Conservation (phyloP, 495 filamentous ascomycete genomes). For the Astrocystis sublimbata region DNA sequence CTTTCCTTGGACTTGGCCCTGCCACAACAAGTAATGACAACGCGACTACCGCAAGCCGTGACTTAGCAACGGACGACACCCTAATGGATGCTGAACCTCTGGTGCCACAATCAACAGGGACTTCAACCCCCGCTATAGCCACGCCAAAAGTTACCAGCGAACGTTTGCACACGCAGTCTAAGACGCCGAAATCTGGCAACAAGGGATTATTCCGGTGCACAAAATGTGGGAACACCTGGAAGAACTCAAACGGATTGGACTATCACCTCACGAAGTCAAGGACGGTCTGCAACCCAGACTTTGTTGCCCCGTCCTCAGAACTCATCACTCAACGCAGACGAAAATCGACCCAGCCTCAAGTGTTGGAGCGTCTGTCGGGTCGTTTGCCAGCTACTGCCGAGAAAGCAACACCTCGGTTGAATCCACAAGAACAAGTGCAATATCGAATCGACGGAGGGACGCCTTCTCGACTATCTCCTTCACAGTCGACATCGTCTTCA, state of each 20-base stretch:
- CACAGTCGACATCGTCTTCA: background rate
- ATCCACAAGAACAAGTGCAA: conserved; percentile 1
- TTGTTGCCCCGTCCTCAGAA: conserved; percentile 33
- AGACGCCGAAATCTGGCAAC: conserved; percentile 15
- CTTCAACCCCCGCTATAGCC: background rate
- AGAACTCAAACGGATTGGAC: conserved; percentile 53
- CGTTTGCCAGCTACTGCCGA: conserved; percentile 14
- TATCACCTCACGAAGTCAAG: conserved; percentile 54
- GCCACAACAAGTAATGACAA: background rate
- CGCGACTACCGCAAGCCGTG: background rate
- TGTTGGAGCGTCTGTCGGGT: conserved; percentile 35
- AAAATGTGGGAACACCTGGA: conserved; percentile 51
- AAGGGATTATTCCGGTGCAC: conserved; percentile 35
- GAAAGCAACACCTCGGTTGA: conserved; percentile 16
- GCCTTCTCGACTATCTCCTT: background rate
- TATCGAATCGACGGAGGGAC: conserved; percentile 2
- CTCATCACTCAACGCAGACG: conserved; percentile 22
- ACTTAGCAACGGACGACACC: background rate
- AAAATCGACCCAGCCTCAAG: conserved; percentile 31
- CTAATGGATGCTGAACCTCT: background rate
- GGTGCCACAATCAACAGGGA: background rate
- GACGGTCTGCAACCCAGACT: conserved; percentile 52
- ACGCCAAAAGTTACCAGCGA: background rate
- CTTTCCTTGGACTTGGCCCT: conserved; percentile 15
- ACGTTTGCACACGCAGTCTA: background rate